Conservation (phyloP, 441 rosid genomes). For the Lepidium campestre region DNA sequence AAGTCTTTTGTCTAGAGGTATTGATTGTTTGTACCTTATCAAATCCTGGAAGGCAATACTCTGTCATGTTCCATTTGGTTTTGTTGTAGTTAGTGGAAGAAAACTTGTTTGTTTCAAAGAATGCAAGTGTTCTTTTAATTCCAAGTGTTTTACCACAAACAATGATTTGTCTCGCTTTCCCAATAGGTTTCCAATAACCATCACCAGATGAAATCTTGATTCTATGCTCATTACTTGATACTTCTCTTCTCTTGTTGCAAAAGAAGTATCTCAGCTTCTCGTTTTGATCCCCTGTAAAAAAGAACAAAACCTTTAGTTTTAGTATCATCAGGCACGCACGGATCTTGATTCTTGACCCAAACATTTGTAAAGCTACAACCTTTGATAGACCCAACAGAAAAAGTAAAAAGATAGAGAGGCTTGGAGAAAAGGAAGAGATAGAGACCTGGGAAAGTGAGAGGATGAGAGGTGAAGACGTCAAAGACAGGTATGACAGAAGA, state of each 20-base stretch:
- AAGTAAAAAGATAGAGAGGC: background rate
- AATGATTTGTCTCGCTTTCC: constrained; percentile 25
- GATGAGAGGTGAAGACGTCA: constrained; percentile 46
- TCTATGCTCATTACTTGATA: constrained; percentile 15
- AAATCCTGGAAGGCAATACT: constrained; percentile 25
- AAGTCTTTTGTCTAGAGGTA: background rate
- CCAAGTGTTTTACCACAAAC: constrained; percentile 25
- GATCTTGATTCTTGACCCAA: constrained; percentile 6
- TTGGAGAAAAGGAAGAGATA: background rate
- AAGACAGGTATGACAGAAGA: constrained; percentile 46
- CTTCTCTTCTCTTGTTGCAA: constrained; percentile 18
- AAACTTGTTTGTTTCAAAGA: constrained; percentile 21
- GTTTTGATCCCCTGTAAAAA: constrained; percentile 32
- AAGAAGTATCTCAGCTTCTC: constrained; percentile 57
- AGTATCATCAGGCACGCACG: background rate
- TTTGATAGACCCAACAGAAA: constrained; percentile 1
- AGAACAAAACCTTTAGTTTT: background rate
- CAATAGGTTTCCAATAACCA: constrained; percentile 38
- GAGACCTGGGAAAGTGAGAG: constrained; percentile 45
- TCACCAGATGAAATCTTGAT: constrained; percentile 31
- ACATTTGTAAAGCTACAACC: constrained; percentile 9
- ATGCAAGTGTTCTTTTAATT: constrained; percentile 25
- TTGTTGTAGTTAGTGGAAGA: constrained; percentile 7
- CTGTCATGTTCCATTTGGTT: constrained; percentile 27
- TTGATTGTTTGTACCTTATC: constrained; percentile 12